Base-by-base conservation (phyloP, 2,329 filamentous ascomycete genomes). In the Diaporthe citri region DNA sequence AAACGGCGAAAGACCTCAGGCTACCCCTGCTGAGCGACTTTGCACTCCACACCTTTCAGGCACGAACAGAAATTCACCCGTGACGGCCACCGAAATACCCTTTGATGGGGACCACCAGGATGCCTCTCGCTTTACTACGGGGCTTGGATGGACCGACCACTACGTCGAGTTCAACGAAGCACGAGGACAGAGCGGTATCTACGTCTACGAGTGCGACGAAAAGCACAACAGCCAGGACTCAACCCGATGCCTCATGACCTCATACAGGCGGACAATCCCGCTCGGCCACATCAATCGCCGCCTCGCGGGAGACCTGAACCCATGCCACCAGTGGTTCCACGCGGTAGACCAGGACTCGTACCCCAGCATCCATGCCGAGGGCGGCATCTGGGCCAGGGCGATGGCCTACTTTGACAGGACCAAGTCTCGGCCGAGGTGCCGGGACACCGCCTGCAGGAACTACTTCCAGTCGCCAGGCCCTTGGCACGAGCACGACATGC, bases 401-500 rank as follows among this genome's bases (percentile, higher is more conserved):
- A 39, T 7, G 56, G 22, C 56, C 34, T 59, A 36, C 31, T 39
- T 59, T 59, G 28, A 25, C 10, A 9, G 17, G 10, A 36, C 34
- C 10, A 39, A 6, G 34, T 59, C 56, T 20, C 31, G 56, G 34
- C 56, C 34, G 9, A 59, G 31, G 1, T 59, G 56, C 8, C 56
- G 20, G 15, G 56, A 59, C 34, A 39, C 56, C 6, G 10, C 31
- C 17, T 59, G 56, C 34, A 59, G 56, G 56, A 59, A 59, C 22
- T 59, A 59, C 34, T 59, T n/a, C 56, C 56, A 59, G 56, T 59
- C 56, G 13, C 56, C 56, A n/a, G 56, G 56, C 34, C 56, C 56
- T n/a, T 59, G 8, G 56, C 56, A 59, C 6, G 56, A 39, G 22
- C 1, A 59, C 10, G 12, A 56, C 15, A 56, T 56, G 52, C 52